A percentile compares a stretch with the other conserved stretches of the same genome.
Conservation (phyloP, 345 rosid genomes). For the Euclidium syriacum region DNA sequence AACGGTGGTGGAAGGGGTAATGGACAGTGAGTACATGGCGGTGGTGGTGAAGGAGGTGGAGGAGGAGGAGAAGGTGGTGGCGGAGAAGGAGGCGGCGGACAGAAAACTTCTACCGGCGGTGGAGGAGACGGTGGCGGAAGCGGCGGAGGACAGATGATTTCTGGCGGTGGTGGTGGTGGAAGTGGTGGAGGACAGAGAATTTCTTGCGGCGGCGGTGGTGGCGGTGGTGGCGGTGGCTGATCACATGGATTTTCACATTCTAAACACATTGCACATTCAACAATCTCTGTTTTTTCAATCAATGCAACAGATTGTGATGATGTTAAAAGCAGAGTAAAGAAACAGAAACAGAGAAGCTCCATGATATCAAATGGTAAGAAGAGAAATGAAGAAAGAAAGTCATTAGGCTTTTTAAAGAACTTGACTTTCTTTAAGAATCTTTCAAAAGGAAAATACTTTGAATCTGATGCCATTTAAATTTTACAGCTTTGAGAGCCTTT, state of each 20-base stretch:
- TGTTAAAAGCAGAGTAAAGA: conserved; percentile 22
- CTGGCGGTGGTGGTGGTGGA: conserved; percentile 20
- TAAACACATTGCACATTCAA: conserved; percentile 31
- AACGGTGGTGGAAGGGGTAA: conserved; percentile 26
- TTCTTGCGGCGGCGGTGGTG: conserved; percentile 26
- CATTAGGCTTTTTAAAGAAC: conserved; percentile 15
- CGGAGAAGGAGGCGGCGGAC: conserved; percentile 6
- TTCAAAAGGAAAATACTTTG: conserved; percentile 14
- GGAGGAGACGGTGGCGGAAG: conserved; percentile 20
- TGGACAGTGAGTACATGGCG: conserved; percentile 28
- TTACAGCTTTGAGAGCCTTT: conserved; percentile 9
- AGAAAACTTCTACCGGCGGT: not conserved
- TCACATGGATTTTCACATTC: conserved; percentile 30
- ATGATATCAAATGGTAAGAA: not conserved
- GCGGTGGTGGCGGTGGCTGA: conserved; percentile 26
- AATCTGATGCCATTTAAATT: conserved; percentile 22
- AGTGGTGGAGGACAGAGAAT: conserved; percentile 22
- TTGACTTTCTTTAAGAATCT: conserved; percentile 22
- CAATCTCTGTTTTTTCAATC: conserved; percentile 11
- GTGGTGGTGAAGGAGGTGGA: conserved; percentile 28
- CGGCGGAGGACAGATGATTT: conserved; percentile 23
- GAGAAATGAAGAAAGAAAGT: not conserved
- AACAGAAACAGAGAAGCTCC: conserved; percentile 17
- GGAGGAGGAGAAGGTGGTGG: conserved; percentile 29
- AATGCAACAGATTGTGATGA: conserved; percentile 13